Evolutionary conservation across 352 stramenopile genomes (phyloP), one percentile per base, ranked within the genome.

Genomic region (Phytophthora hybrid): DNA sequence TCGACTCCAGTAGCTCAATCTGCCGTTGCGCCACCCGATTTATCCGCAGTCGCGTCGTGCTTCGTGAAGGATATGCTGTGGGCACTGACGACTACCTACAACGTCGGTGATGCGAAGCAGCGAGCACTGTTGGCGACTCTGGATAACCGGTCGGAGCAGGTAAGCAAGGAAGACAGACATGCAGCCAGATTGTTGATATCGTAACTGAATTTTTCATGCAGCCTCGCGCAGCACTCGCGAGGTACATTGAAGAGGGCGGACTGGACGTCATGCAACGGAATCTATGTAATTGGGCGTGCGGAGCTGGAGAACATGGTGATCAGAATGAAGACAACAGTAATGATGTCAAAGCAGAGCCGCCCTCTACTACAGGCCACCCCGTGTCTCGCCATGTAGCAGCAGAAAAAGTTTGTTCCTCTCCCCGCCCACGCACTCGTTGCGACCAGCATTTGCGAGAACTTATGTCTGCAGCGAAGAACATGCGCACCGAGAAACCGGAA

Each of bases 171-270:
- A 46, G 37, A 51, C 44, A 46, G 37, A 51, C 44, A 11, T 51
- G 44, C 34, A 44, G 63, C 8, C 49, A 49, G 14, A 57, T 18
- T 2, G 16, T 41, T 52, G 16, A 44, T 29, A 26, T 16, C 10
- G 29, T 21, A 58, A 14, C 37, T 69, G 23, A 66, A 66, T 23
- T 7, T 56, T 31, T 59, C 4, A 6, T 64, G 21, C 21, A 77
- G 71, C 65, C 71, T 7, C 39, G 39, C 37, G 51, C 37, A 59
- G 65, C 71, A 51, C 37, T 77, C 23, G 46, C 34, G 13, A 32
- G 21, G 10, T 77, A 70, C 47, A 39, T 23, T n/a, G 19, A 63
- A 29, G 53, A 73, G 51, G 71, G 65, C 11, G 65, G 65, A 9
- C 31, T 74, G 10, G 59, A 66, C n/a, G 53, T 39, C 19, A 11